A percentile compares a stretch with the other conserved stretches of the same genome.
These are phyloP conservation scores for Candida labiduridarum DNA, from an alignment of 1,139 yeast genomes.

Conservation along the genomic window DNA sequence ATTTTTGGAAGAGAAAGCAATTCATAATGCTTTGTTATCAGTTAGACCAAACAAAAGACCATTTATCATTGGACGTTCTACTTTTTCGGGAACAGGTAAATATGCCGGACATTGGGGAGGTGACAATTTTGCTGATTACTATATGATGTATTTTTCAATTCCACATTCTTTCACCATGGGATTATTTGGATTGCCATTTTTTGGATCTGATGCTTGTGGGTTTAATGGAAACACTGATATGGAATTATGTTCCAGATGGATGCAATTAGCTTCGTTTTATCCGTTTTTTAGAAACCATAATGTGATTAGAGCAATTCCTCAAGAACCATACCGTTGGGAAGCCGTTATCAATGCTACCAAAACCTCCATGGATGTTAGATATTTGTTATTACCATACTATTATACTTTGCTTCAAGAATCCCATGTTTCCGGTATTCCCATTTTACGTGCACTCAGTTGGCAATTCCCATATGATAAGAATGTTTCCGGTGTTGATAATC, in stretches of 20 bases:
- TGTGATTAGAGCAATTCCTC: conserved; percentile 22
- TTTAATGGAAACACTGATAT: conserved; percentile 25
- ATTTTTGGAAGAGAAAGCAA: conserved; percentile 21
- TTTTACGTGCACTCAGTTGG: conserved; percentile 25
- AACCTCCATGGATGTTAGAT: conserved; percentile 22
- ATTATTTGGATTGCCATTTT: conserved; percentile 24
- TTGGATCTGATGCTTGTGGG: conserved; percentile 28
- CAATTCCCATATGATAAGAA: conserved; percentile 21
- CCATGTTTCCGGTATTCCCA: conserved; percentile 23
- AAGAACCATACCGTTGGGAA: conserved; percentile 27
- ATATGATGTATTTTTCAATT: conserved; percentile 24
- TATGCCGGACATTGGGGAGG: conserved; percentile 28
- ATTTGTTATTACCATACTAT: conserved; percentile 25
- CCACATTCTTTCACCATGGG: conserved; percentile 26
- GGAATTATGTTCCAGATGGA: conserved; percentile 28
- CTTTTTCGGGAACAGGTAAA: conserved; percentile 24
- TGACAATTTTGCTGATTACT: conserved; percentile 23
- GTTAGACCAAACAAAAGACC: conserved; percentile 23
- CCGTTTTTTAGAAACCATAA: conserved; percentile 28
- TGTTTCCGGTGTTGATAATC: conserved; percentile 21
- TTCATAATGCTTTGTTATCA: conserved; percentile 21
- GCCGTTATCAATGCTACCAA: conserved; percentile 22
- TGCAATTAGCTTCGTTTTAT: conserved; percentile 27
- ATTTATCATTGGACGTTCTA: conserved; percentile 23
- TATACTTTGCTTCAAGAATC: conserved; percentile 25